Percentiles rank a stretch among this genome's conserved stretches.
Conservation (phyloP, 345 rosid species). For the Gynandropsis gynandra region DNA sequence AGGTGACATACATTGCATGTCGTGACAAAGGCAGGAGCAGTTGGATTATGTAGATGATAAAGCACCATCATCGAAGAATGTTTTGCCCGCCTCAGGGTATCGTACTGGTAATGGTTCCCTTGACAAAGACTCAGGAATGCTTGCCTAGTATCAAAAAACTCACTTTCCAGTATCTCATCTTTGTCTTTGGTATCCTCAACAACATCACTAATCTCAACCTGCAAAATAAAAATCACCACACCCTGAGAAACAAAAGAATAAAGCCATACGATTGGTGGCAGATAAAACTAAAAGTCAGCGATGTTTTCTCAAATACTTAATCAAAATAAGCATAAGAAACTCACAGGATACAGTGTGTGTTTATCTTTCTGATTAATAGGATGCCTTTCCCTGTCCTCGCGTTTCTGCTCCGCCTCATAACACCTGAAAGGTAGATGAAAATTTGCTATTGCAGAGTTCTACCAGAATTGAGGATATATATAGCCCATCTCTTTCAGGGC, state of each 20-base stretch:
- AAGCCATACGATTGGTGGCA: conserved; percentile 8
- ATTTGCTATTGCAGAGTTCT: conserved; percentile 10
- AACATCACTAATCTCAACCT: conserved; percentile 67
- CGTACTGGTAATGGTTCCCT: conserved; percentile 99
- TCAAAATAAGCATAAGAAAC: conserved; percentile 24
- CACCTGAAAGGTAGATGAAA: conserved; percentile 49
- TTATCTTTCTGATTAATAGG: conserved; percentile 68
- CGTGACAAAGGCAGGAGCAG: conserved; percentile 94
- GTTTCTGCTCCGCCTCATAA: conserved; percentile 72
- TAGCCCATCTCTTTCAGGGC: conserved; percentile 8
- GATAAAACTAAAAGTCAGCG: neutral
- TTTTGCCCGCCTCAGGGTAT: conserved; percentile 93
- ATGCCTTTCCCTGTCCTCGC: conserved; percentile 82
- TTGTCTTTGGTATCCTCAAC: conserved; percentile 76
- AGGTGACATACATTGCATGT: conserved; percentile 83
- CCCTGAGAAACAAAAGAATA: conserved; percentile 18
- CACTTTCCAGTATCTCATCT: conserved; percentile 98
- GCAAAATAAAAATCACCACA: conserved; percentile 21
- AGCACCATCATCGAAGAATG: conserved; percentile 99
- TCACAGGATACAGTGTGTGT: conserved; percentile 70
- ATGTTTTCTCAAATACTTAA: conserved; percentile 3
- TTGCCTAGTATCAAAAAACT: conserved; percentile 94
- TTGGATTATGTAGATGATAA: conserved; percentile 97
- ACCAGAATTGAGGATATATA: too few species aligned
- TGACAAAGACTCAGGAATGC: conserved; percentile 98